A percentile compares a stretch with the other conserved stretches of the same genome.
These are phyloP conservation scores for Vicia faba DNA, from an alignment of 306 rosid genomes.

Conservation along the genomic window DNA sequence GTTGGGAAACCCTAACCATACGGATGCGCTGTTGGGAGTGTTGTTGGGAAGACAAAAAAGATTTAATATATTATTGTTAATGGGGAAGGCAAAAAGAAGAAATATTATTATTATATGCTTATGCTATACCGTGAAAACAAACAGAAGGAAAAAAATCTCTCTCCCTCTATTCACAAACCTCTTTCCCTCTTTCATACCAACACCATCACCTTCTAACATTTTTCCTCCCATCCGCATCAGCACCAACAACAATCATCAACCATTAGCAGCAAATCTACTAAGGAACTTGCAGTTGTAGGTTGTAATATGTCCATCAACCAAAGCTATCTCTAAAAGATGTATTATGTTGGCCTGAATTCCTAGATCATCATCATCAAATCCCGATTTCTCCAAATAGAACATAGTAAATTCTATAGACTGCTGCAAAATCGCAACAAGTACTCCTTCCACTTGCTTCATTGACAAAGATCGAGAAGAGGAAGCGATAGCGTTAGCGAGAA, in stretches of 20 bases:
- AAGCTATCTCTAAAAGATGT: conserved; percentile 73
- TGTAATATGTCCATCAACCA: conserved; percentile 61
- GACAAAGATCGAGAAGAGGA: conserved; percentile 78
- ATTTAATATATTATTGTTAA: too few species aligned
- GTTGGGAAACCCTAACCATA: too few species aligned
- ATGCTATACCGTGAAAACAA: too few species aligned
- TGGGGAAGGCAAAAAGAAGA: too few species aligned
- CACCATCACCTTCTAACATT: too few species aligned
- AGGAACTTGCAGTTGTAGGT: conserved; percentile 49
- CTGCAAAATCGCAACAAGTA: conserved; percentile 68
- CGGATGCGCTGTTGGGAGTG: too few species aligned
- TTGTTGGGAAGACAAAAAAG: too few species aligned
- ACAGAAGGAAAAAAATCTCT: too few species aligned
- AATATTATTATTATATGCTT: too few species aligned
- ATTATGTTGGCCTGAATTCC: conserved; percentile 75
- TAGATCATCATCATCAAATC: conserved; percentile 64
- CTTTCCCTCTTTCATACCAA: too few species aligned
- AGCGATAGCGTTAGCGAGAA: conserved; percentile 63
- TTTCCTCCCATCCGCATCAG: conserved; percentile 55
- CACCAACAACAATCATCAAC: conserved; percentile 44
- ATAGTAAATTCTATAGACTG: conserved; percentile 71
- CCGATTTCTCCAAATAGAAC: conserved; percentile 76
- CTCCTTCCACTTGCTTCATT: conserved; percentile 76
- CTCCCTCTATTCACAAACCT: too few species aligned
- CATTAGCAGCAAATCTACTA: conserved; percentile 59